Evolutionary conservation across 2,329 filamentous ascomycete genomes (phyloP).

Genomic region (Neonectria sp.): DNA sequence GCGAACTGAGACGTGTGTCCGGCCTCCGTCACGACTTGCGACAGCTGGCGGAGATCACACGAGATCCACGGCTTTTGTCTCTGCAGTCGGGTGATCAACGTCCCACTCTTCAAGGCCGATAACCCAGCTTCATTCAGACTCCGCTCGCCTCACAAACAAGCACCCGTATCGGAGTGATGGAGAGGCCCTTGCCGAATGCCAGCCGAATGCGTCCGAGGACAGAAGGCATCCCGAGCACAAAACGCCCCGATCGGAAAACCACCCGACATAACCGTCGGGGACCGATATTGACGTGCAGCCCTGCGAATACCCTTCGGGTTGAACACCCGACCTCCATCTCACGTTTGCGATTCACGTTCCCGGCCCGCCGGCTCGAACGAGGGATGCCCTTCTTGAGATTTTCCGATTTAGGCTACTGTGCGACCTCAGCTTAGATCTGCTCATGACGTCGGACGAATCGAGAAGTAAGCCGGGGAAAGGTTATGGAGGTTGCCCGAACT

Average conservation of each 20-base stretch:
- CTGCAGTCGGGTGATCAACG: neutral
- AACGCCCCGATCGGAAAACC: neutral
- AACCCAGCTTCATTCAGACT: neutral
- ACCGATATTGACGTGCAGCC: too few relatives aligned
- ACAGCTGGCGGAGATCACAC: neutral
- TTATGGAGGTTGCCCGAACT: neutral
- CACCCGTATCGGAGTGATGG: too few relatives aligned
- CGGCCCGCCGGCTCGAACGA: neutral
- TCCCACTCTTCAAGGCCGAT: neutral
- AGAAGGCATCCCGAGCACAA: neutral
- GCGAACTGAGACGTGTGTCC: neutral
- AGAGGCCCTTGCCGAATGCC: too few relatives aligned
- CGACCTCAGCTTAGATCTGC: neutral
- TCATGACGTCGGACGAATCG: too few relatives aligned
- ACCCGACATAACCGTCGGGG: neutral
- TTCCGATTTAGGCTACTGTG: neutral
- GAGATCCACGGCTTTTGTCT: neutral
- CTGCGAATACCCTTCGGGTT: too few relatives aligned
- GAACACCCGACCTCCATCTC: too few relatives aligned
- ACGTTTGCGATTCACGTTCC: neutral
- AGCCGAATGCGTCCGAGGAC: neutral
- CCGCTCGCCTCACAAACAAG: neutral
- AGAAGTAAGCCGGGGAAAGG: neutral
- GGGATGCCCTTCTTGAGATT: neutral
- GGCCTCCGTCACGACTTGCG: too few relatives aligned